Conservation (phyloP, 2,329 filamentous ascomycete species). For the Bipolaris oryzae region DNA sequence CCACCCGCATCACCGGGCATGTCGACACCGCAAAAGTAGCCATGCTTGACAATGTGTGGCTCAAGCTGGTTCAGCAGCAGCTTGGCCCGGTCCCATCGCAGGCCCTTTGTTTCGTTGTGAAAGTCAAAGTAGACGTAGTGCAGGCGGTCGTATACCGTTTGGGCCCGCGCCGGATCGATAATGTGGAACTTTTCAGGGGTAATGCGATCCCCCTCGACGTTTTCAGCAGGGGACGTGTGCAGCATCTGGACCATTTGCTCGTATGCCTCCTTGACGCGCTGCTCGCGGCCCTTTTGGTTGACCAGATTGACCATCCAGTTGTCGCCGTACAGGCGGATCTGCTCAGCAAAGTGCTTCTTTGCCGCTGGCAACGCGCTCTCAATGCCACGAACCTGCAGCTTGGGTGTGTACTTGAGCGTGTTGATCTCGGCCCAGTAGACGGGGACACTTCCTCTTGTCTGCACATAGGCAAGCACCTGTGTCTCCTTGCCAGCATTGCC, state of each 20-base stretch:
- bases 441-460: slow-evolving; percentile 94
- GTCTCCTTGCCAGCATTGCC: slow-evolving; percentile 70
- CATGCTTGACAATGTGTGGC: slow-evolving; percentile 75
- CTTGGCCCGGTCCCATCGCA: slow-evolving; percentile 90
- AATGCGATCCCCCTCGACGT: slow-evolving; percentile 66
- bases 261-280: slow-evolving; percentile 88
- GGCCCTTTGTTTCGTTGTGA: slow-evolving; percentile 94
- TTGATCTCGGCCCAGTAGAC: slow-evolving; percentile 98
- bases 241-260: slow-evolving; percentile 85
- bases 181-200: slow-evolving; percentile 82
- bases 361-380: slow-evolving; percentile 81
- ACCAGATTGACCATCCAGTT: slow-evolving; percentile 98
- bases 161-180: slow-evolving; percentile 67
- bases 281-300: slow-evolving; percentile 92
- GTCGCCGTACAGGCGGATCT: slow-evolving; percentile 91
- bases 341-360: slow-evolving; percentile 87
- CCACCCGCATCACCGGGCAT: slow-evolving; percentile 75
- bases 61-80: slow-evolving; percentile 82
- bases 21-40: slow-evolving; percentile 92
- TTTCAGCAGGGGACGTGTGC: slow-evolving; percentile 70
- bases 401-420: slow-evolving; percentile 87
- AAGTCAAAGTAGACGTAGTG: slow-evolving; percentile 99
- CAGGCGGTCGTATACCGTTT: slow-evolving; percentile 76
- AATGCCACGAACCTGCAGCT: slow-evolving; percentile 82
- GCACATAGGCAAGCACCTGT: slow-evolving; percentile 92